Conservation (phyloP, 2,329 filamentous ascomycete species). For the Helicocarpus griseus region DNA sequence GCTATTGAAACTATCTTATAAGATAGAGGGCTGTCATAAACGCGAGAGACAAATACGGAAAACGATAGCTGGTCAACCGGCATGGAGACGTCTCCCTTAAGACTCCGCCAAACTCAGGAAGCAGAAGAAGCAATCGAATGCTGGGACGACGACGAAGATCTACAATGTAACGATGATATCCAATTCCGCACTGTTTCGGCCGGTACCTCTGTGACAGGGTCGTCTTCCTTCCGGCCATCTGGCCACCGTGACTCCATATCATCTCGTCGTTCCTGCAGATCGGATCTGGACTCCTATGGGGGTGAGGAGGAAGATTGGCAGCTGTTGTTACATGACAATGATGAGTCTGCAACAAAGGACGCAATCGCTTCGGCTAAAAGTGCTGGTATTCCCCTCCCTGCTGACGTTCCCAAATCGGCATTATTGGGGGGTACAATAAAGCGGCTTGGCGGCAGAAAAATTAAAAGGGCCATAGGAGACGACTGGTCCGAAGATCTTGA, state of each 20-base stretch:
- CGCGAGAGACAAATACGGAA: neutral
- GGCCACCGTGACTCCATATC: conserved; percentile 65
- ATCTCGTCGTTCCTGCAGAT: conserved; percentile 70
- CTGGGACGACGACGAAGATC: conserved; percentile 41
- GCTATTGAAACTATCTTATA: neutral
- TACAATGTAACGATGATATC: conserved; percentile 38
- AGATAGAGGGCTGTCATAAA: neutral
- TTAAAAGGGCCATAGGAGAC: conserved; percentile 63
- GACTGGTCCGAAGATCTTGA: conserved; percentile 76
- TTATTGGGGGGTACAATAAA: conserved; percentile 90
- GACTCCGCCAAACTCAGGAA: conserved; percentile 24
- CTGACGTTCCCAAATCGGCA: conserved; percentile 78
- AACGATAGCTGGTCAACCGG: conserved; percentile 3
- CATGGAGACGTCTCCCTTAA: conserved; percentile 32
- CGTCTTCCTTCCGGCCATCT: conserved; percentile 30
- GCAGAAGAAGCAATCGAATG: conserved; percentile 31
- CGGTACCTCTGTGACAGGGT: conserved; percentile 36
- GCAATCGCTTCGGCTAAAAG: conserved; percentile 80
- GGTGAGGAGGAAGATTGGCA: conserved; percentile 79
- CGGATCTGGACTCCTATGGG: conserved; percentile 65
- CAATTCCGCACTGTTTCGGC: conserved; percentile 37
- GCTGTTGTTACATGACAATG: conserved; percentile 71
- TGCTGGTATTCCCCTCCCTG: conserved; percentile 83
- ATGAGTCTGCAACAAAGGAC: conserved; percentile 72
- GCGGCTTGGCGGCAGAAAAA: conserved; percentile 65